Evolutionary conservation across 192 early-diverging fungal genomes (phyloP).

Genomic region (Backusella mclennaniae): DNA sequence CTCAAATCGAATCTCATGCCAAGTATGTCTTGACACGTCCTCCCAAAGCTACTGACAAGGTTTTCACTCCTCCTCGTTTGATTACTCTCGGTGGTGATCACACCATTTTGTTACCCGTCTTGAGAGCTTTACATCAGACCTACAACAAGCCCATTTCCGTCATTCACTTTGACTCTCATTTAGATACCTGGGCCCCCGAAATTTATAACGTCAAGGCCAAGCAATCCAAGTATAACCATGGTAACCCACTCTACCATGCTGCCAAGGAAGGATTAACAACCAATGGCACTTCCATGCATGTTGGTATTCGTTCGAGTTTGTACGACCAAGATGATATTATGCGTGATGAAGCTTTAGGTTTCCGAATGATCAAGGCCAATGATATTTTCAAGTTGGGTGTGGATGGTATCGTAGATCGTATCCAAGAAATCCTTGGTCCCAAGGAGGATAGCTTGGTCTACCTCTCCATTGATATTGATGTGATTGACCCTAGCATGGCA

Average conservation of each 20-base stretch:
- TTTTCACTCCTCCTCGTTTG: constrained; percentile 17
- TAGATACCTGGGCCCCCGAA: constrained; percentile 35
- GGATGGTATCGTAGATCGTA: constrained; percentile 38
- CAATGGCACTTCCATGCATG: constrained; percentile 42
- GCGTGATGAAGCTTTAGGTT: constrained; percentile 38
- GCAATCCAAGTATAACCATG: constrained; percentile 33
- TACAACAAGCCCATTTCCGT: constrained; percentile 25
- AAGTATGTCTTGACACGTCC: constrained; percentile 27
- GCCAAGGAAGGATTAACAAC: constrained; percentile 36
- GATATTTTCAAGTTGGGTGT: constrained; percentile 44
- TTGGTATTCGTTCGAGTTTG: constrained; percentile 40
- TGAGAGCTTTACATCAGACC: constrained; percentile 24
- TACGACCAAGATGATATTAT: constrained; percentile 38
- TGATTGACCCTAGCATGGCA: constrained; percentile 38
- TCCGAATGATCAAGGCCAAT: constrained; percentile 40
- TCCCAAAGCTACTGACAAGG: not conserved
- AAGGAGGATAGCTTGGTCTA: constrained; percentile 34
- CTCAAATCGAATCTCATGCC: constrained; percentile 23
- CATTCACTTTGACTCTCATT: constrained; percentile 38
- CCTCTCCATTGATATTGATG: constrained; percentile 45
- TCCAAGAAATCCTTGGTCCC: constrained; percentile 29
- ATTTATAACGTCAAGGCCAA: constrained; percentile 30
- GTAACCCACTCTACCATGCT: constrained; percentile 42
- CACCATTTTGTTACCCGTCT: constrained; percentile 29
- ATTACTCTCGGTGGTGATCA: constrained; percentile 35